Evolutionary conservation across 148 eudicot genomes (phyloP).

Genomic region (Pouteria glomerata): DNA sequence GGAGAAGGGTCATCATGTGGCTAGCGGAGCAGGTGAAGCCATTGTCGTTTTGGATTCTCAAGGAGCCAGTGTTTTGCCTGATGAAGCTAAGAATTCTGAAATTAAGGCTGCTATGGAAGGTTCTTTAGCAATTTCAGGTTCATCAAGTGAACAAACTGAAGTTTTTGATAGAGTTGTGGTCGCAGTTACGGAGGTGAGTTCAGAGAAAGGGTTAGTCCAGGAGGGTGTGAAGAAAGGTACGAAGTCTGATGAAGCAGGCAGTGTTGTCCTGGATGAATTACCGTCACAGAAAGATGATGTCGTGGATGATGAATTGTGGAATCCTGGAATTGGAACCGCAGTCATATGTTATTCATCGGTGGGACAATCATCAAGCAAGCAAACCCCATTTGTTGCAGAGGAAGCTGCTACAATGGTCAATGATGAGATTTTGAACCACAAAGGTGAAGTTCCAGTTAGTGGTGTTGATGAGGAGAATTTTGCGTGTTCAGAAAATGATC

Average conservation of each 20-base stretch:
- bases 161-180: slow-evolving; percentile 10
- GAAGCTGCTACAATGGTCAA: not conserved
- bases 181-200: not conserved
- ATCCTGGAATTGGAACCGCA: slow-evolving; percentile 11
- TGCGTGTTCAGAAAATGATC: not conserved
- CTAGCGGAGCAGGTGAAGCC: slow-evolving; percentile 12
- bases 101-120: slow-evolving; percentile 1
- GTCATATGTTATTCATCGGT: slow-evolving; percentile 7
- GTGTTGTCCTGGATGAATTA: not conserved
- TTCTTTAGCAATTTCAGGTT: slow-evolving; percentile 9
- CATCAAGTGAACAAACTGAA: slow-evolving; percentile 7
- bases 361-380: slow-evolving; percentile 1
- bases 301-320: not conserved
- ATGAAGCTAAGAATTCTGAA: slow-evolving; percentile 12
- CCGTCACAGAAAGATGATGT: not conserved
- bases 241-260: slow-evolving; percentile 7
- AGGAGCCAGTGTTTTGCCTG: not conserved
- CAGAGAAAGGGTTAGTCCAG: not conserved
- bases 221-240: not conserved
- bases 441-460: not conserved
- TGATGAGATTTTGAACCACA: not conserved
- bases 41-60: slow-evolving; percentile 2
- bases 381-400: slow-evolving; percentile 6
- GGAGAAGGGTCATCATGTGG: slow-evolving; percentile 11
- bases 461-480: slow-evolving; percentile 11